These are phyloP conservation scores for Colletotrichum spaethianum DNA, from an alignment of 2,329 filamentous ascomycete species.

Conservation along the genomic window DNA sequence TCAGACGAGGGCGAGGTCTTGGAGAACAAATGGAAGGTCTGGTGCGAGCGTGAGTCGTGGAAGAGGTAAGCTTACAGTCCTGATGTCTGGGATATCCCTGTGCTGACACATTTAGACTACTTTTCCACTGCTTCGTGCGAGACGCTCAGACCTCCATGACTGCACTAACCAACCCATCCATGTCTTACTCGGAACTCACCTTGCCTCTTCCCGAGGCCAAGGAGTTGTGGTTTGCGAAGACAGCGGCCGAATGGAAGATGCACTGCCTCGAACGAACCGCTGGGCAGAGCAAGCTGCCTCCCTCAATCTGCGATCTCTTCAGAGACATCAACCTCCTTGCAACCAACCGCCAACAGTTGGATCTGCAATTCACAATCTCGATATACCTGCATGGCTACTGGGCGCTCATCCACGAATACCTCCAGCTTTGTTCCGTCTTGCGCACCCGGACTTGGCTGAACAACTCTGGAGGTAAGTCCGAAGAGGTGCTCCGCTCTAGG, in stretches of 20 bases:
- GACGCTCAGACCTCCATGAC: constrained; percentile 79
- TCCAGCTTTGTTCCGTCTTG: constrained; percentile 69
- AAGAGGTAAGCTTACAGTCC: constrained; percentile 63
- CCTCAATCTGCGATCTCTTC: constrained; percentile 69
- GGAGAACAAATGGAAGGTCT: constrained; percentile 75
- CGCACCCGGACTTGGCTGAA: constrained; percentile 63
- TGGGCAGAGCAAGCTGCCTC: constrained; percentile 58
- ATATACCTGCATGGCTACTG: constrained; percentile 77
- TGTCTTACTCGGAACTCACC: constrained; percentile 79
- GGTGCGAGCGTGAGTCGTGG: constrained; percentile 76
- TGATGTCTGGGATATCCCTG: constrained; percentile 32
- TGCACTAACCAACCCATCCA: constrained; percentile 73
- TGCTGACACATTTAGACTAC: constrained; percentile 59
- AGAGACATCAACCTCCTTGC: constrained; percentile 68
- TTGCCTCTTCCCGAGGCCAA: constrained; percentile 75
- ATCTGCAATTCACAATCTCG: constrained; percentile 69
- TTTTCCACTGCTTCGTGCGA: constrained; percentile 75
- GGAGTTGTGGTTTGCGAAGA: constrained; percentile 76
- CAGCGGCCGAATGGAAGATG: constrained; percentile 75
- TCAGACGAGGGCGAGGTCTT: constrained; percentile 70
- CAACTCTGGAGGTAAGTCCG: constrained; percentile 55
- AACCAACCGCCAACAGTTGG: constrained; percentile 64
- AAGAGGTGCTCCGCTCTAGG: constrained; percentile 65
- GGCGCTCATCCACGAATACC: constrained; percentile 76
- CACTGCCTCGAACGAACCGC: constrained; percentile 64